Evolutionary conservation across 1,284 basidiomycete genomes (phyloP).

Genomic region (Ganoderma meredithae): DNA sequence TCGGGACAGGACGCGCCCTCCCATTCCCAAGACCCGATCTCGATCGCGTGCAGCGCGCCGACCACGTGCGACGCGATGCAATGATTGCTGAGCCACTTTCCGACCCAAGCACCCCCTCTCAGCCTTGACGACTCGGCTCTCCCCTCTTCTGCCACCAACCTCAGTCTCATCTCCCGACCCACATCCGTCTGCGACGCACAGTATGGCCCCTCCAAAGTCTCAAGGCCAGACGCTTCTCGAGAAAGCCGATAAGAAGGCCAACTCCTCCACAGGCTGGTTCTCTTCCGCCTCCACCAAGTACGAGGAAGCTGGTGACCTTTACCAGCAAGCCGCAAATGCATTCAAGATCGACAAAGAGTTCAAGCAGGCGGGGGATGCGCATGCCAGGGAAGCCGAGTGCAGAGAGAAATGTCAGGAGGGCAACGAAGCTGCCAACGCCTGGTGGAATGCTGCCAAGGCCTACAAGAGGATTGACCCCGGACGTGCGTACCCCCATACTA

Average conservation of each 20-base stretch:
- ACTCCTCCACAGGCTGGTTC: constrained; percentile 88
- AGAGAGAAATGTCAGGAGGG: constrained; percentile 85
- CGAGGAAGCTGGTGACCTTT: constrained; percentile 95
- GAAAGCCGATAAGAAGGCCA: constrained; percentile 93
- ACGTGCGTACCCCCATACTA: constrained; percentile 55
- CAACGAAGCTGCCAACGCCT: constrained; percentile 95
- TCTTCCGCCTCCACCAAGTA: constrained; percentile 81
- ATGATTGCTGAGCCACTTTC: background rate
- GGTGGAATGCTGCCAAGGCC: constrained; percentile 95
- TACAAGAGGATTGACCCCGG: constrained; percentile 90
- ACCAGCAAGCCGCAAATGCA: constrained; percentile 92
- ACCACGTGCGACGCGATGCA: constrained; percentile 34
- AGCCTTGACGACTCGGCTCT: constrained; percentile 16
- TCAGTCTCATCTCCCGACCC: background rate
- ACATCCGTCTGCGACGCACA: background rate
- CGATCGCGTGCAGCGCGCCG: constrained; percentile 29
- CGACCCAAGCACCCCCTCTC: constrained; percentile 7
- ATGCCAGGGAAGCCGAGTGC: constrained; percentile 91
- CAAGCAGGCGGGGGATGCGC: constrained; percentile 89
- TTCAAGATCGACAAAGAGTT: constrained; percentile 96
- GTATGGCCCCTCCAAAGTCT: constrained; percentile 58
- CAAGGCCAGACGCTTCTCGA: constrained; percentile 75
- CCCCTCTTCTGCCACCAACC: background rate
- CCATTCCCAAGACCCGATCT: constrained; percentile 18
- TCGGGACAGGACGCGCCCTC: constrained; percentile 10